These are phyloP conservation scores for Penicillium robsamsonii DNA, from an alignment of 495 filamentous ascomycete species.

Conservation along the genomic window DNA sequence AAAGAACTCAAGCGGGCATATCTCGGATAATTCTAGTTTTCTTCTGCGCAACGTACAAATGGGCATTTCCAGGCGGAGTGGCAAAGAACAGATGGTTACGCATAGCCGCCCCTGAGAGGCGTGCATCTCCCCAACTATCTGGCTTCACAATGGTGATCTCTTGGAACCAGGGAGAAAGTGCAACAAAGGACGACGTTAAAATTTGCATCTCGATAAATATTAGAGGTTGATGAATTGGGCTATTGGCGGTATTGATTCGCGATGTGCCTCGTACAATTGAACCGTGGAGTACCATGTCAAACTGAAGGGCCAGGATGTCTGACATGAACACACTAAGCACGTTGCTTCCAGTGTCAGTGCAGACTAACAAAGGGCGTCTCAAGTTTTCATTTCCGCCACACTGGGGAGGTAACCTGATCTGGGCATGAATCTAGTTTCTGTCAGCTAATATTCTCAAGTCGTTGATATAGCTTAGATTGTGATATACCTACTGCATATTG, in stretches of 20 bases:
- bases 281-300: not conserved
- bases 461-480: not conserved
- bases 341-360: constrained; percentile 5
- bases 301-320: not conserved
- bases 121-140: not conserved
- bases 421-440: not conserved
- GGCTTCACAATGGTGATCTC: not conserved
- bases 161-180: constrained; percentile 6
- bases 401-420: not conserved
- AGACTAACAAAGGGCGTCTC: not conserved
- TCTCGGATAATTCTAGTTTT: constrained; percentile 7
- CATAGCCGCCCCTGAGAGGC: constrained; percentile 6
- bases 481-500: not conserved
- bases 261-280: not conserved
- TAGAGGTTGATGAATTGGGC: not conserved
- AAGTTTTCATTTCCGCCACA: not conserved
- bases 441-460: not conserved
- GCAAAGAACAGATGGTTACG: constrained; percentile 7
- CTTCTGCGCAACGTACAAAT: constrained; percentile 7
- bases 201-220: constrained; percentile 8
- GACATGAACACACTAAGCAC: not conserved
- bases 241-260: not conserved
- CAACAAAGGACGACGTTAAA: not conserved
- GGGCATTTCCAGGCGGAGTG: constrained; percentile 4
- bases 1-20: not conserved